These are phyloP conservation scores for Lycium ferocissimum DNA, from an alignment of 257 asterid genomes.

Conservation along the genomic window DNA sequence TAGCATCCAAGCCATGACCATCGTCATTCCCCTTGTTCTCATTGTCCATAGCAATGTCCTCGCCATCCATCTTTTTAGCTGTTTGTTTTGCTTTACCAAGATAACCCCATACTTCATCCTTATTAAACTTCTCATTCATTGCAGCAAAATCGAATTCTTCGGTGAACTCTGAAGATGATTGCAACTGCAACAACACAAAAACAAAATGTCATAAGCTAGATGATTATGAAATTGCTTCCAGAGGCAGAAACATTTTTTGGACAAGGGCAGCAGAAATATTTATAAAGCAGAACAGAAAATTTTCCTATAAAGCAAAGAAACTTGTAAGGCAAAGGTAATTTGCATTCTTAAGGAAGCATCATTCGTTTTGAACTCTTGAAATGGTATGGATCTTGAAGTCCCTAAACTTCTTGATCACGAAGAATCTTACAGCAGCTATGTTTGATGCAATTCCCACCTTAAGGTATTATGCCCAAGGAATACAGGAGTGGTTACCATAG, in stretches of 20 bases:
- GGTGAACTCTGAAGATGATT: slow-evolving; percentile 43
- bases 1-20: slow-evolving; percentile 45
- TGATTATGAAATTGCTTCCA: background rate
- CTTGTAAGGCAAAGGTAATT: background rate
- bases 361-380: background rate
- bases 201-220: slow-evolving; percentile 1
- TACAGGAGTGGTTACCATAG: background rate
- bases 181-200: slow-evolving; percentile 43
- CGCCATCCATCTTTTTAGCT: slow-evolving; percentile 45
- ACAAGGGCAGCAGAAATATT: background rate
- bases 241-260: background rate
- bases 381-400: slow-evolving; percentile 2
- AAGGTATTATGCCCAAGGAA: background rate
- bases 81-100: slow-evolving; percentile 66
- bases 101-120: slow-evolving; percentile 82
- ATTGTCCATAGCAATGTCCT: slow-evolving; percentile 36
- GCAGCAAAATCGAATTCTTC: slow-evolving; percentile 84
- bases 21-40: slow-evolving; percentile 41
- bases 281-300: background rate
- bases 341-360: background rate
- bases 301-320: background rate
- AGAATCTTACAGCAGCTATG: slow-evolving; percentile 9
- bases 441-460: background rate
- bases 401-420: background rate
- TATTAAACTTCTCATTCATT: slow-evolving; percentile 84